These are phyloP conservation scores for Penicillium steckii DNA, from an alignment of 495 filamentous ascomycete species.

Conservation along the genomic window DNA sequence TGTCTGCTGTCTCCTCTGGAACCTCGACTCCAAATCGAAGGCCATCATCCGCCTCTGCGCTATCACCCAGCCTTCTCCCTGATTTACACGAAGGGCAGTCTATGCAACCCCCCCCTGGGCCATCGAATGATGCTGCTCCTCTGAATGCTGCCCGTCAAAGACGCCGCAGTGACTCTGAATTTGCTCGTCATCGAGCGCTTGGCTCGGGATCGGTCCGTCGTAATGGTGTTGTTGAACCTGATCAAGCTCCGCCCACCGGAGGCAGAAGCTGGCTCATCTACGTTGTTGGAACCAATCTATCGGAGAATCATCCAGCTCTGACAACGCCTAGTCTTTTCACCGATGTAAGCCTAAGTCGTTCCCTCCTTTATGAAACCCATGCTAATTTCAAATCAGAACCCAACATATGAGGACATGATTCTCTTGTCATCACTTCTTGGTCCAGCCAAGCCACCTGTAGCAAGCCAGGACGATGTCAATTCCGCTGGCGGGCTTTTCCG, in stretches of 20 bases:
- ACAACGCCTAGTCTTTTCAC: slow-evolving; percentile 76
- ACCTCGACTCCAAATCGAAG: slow-evolving; percentile 54
- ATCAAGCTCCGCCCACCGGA: slow-evolving; percentile 47
- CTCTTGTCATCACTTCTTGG: slow-evolving; percentile 69
- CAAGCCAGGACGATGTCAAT: slow-evolving; percentile 63
- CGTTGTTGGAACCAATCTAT: slow-evolving; percentile 73
- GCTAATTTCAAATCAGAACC: slow-evolving; percentile 47
- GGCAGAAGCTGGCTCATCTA: slow-evolving; percentile 77
- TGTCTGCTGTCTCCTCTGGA: slow-evolving; percentile 58
- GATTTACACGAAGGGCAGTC: slow-evolving; percentile 35
- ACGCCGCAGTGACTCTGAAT: slow-evolving; percentile 62
- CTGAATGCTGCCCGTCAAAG: slow-evolving; percentile 46
- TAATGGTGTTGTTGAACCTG: slow-evolving; percentile 68
- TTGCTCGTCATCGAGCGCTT: slow-evolving; percentile 55
- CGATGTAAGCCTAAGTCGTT: slow-evolving; percentile 46
- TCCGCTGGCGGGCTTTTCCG: slow-evolving; percentile 60
- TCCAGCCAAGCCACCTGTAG: slow-evolving; percentile 73
- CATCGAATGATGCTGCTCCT: slow-evolving; percentile 24
- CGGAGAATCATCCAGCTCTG: slow-evolving; percentile 74
- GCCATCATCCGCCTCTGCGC: slow-evolving; percentile 52
- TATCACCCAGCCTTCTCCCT: slow-evolving; percentile 33
- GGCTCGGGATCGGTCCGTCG: slow-evolving; percentile 62
- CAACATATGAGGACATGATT: slow-evolving; percentile 80
- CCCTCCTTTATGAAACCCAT: neutral
- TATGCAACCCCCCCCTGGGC: slow-evolving; percentile 33